phyloP scores from a whole-genome alignment of 495 filamentous ascomycete species.

The Cladorrhinum samala region DNA sequence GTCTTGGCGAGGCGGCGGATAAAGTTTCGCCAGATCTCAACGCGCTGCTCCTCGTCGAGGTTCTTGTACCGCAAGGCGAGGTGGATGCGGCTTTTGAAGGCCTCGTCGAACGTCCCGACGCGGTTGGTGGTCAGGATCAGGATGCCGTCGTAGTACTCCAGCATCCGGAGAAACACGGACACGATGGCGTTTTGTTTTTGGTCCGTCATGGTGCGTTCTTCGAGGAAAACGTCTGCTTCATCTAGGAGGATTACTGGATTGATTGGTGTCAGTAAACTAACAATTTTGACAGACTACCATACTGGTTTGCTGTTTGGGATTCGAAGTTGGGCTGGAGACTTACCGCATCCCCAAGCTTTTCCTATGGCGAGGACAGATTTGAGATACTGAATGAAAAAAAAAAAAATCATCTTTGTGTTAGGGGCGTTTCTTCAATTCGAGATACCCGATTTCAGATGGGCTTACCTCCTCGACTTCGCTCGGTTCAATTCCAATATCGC shows the following conservation, averaged over 20 bases:
- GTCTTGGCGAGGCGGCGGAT: constrained; percentile 1
- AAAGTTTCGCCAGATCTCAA: constrained; percentile 20
- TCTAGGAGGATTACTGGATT: constrained; percentile 47
- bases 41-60: constrained; percentile 17
- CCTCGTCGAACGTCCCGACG: constrained; percentile 21
- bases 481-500: constrained; percentile 12
- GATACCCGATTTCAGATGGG: neutral
- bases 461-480: constrained; percentile 30
- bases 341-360: constrained; percentile 35
- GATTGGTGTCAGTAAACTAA: neutral
- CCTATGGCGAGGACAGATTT: constrained; percentile 33
- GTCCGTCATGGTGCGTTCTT: constrained; percentile 7
- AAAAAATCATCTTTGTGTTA: too few relatives aligned
- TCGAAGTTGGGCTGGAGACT: neutral
- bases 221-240: constrained; percentile 53
- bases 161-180: constrained; percentile 7
- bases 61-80: constrained; percentile 29
- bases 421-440: too few relatives aligned
- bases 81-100: constrained; percentile 8
- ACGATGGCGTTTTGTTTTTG: constrained; percentile 5
- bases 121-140: constrained; percentile 11
- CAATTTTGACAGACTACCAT: neutral
- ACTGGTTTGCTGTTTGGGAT: too few relatives aligned
- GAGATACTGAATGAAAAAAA: constrained; percentile 20
- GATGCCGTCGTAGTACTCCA: constrained; percentile 11